Evolutionary conservation across 306 rosid species (phyloP).

Genomic region (Medicago arabica): DNA sequence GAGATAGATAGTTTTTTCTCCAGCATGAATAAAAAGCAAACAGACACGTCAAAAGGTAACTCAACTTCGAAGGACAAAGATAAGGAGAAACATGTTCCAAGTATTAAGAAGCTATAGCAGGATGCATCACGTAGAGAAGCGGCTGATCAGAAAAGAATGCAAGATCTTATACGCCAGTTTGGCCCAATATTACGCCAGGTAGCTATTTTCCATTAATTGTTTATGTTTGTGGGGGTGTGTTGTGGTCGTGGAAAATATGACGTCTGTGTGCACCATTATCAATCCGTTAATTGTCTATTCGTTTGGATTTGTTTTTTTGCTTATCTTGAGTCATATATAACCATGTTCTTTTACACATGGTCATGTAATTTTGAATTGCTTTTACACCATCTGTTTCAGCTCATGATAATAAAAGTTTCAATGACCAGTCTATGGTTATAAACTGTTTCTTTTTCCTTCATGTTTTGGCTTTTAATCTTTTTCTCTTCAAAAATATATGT

Average conservation of each 20-base stretch:
- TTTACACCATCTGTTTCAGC: background rate
- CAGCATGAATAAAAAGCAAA: conserved; percentile 51
- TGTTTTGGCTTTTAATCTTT: too few relatives aligned
- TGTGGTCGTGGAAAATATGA: conserved; percentile 27
- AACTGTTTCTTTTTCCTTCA: too few relatives aligned
- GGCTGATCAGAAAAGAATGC: conserved; percentile 89
- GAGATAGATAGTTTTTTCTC: conserved; percentile 66
- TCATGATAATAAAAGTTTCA: background rate
- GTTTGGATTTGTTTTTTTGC: background rate
- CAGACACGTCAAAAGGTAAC: conserved; percentile 57
- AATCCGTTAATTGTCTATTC: conserved; percentile 7
- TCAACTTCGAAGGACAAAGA: conserved; percentile 67
- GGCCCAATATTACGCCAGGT: conserved; percentile 89
- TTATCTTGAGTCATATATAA: too few relatives aligned
- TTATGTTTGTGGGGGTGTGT: conserved; percentile 20
- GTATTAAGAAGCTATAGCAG: conserved; percentile 78
- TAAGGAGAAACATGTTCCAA: conserved; percentile 70
- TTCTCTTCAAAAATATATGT: too few relatives aligned
- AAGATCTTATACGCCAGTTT: conserved; percentile 85
- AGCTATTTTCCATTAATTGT: conserved; percentile 25
- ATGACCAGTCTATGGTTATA: too few relatives aligned
- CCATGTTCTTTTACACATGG: background rate
- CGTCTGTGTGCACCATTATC: conserved; percentile 3
- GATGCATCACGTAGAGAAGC: conserved; percentile 80
- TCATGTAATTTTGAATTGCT: too few relatives aligned